phyloP scores from a whole-genome alignment of 2,329 filamentous ascomycete species.

The Fusarium anthophilum region DNA sequence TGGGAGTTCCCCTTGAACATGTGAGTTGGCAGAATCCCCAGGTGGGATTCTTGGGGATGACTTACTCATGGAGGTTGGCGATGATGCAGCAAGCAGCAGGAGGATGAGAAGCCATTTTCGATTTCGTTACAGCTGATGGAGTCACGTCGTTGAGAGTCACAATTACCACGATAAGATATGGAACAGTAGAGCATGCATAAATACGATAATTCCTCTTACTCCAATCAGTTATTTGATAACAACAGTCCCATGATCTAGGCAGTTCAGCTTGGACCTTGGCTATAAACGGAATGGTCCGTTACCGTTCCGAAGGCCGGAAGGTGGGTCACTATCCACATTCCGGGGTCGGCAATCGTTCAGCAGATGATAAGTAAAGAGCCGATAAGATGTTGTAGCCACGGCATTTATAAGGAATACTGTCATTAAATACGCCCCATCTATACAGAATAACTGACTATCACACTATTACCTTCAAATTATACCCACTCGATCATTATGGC shows the following conservation, averaged over 20 bases:
- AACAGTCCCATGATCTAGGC: neutral
- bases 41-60: too few relatives aligned
- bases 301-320: slow-evolving; percentile 23
- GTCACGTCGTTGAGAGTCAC: neutral
- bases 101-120: slow-evolving; percentile 15
- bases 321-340: slow-evolving; percentile 6
- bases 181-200: neutral
- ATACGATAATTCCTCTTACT: neutral
- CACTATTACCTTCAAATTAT: neutral
- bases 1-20: neutral
- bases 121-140: neutral
- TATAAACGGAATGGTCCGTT: slow-evolving; percentile 1
- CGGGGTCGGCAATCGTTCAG: neutral
- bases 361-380: neutral
- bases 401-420: neutral
- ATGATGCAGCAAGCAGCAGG: slow-evolving; percentile 18
- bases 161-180: neutral
- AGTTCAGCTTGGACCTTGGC: neutral
- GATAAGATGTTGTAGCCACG: neutral
- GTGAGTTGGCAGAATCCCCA: too few relatives aligned
- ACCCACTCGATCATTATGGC: neutral
- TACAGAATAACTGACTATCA: neutral
- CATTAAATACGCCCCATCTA: neutral
- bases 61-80: slow-evolving; percentile 18
- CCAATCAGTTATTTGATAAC: neutral